Base-by-base conservation (phyloP, 2,329 filamentous ascomycete species). In the Penicillium hesseltinei region DNA sequence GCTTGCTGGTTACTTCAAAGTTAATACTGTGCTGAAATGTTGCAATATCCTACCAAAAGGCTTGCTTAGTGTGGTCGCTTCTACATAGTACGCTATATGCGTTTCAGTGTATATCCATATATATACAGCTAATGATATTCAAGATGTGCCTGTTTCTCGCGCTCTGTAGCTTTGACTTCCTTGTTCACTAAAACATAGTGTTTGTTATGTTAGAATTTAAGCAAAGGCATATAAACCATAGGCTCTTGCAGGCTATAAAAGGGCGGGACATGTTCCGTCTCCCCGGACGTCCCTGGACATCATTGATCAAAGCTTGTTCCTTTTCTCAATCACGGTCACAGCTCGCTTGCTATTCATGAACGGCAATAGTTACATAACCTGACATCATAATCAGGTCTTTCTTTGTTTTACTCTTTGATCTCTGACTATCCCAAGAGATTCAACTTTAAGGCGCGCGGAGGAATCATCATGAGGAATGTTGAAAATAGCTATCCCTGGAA, bases 401-500 rank as follows among this genome's bases (percentile, higher is more conserved):
- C 40, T 31, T n/a, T 33, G 25, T 21, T 25, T 4, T 13, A 2
- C 23, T 50, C 15, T 21, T 36, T n/a, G 5, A 17, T 35, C 27
- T 35, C 15, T 35, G 27, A 17, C 48, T 47, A 10, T 47, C 21
- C 11, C 2, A 23, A 31, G 8, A 11, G 6, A 13, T n/a, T 50
- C 29, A 31, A 13, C 8, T 36, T 21, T 8, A 10, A 36, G 23
- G 53, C 11, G 31, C 40, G 15, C 25, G 27, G 40, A 33, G 43
- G 11, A 21, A 42, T 36, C 17, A 21, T n/a, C 21, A 33, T 19
- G 21, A 52, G 44, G 54, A 57, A 57, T 57, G 54, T 29, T 52
- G 49, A 15, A 40, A 31, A 45, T 35, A 23, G 33, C n/a, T 42
- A 53, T 33, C 54, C 49, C 54, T 57, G 15, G 27, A 47, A 33